These are phyloP conservation scores for Nakaseomyces nivariensis DNA, from an alignment of 1,139 yeast genomes.

Conservation along the genomic window DNA sequence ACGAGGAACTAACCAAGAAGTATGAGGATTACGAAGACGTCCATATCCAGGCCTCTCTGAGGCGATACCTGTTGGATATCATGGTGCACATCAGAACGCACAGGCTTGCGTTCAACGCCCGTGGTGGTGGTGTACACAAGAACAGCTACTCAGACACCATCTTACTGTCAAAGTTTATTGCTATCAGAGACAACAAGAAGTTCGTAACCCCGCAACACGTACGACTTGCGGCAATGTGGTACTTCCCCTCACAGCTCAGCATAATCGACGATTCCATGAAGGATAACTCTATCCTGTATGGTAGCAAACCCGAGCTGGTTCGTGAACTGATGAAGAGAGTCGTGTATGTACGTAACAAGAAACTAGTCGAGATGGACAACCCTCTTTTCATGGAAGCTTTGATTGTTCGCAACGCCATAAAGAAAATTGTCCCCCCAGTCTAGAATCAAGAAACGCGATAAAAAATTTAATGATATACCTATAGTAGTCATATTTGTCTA, in stretches of 20 bases:
- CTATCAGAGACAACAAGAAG: constrained; percentile 10
- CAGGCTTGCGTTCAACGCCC: constrained; percentile 22
- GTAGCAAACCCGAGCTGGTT: constrained; percentile 23
- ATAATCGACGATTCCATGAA: constrained; percentile 16
- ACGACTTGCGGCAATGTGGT: constrained; percentile 23
- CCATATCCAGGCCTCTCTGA: constrained; percentile 17
- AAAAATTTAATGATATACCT: no score
- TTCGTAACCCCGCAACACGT: constrained; percentile 25
- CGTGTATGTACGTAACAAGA: constrained; percentile 13
- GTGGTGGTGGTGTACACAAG: constrained; percentile 27
- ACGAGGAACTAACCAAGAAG: neutral
- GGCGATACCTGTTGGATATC: constrained; percentile 27
- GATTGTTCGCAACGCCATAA: constrained; percentile 23
- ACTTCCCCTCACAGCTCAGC: constrained; percentile 26
- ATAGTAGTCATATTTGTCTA: no score
- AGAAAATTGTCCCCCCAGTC: constrained; percentile 24
- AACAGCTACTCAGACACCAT: constrained; percentile 19
- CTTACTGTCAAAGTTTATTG: constrained; percentile 16
- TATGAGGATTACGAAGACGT: constrained; percentile 7
- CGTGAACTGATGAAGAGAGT: constrained; percentile 21
- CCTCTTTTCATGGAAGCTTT: constrained; percentile 24
- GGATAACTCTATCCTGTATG: constrained; percentile 26
- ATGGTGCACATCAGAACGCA: constrained; percentile 28
- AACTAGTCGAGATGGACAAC: constrained; percentile 14
- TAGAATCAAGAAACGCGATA: constrained; percentile 4